Percentiles rank a stretch among this genome's conserved stretches.
phyloP scores from a whole-genome alignment of 768 basidiomycete genomes.

The Imleria badia region DNA sequence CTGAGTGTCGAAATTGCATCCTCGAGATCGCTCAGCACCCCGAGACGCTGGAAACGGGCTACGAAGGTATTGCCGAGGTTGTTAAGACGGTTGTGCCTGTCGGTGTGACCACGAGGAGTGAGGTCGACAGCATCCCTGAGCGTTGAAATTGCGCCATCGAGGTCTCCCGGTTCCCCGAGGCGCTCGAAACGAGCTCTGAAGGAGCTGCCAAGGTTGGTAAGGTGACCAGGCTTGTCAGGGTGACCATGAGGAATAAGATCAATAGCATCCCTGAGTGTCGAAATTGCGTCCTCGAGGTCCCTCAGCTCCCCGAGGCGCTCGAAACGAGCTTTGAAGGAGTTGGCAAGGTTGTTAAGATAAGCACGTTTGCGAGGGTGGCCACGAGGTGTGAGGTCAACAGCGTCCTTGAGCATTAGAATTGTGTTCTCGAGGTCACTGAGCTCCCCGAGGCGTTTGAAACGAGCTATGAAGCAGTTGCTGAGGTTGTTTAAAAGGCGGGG shows the following conservation, averaged over 20 bases:
- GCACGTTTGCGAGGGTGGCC: not conserved
- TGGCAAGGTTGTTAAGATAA: not conserved
- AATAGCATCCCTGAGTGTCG: not conserved
- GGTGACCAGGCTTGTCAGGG: not conserved
- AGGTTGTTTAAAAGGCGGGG: too few relatives aligned
- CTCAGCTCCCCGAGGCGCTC: not conserved
- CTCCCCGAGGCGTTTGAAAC: not conserved
- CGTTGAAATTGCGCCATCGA: too few relatives aligned
- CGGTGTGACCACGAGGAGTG: too few relatives aligned
- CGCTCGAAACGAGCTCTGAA: not conserved
- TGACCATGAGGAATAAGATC: not conserved
- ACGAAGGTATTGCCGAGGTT: too few relatives aligned
- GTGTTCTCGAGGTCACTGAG: not conserved
- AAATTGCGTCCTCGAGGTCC: slow-evolving; percentile 3
- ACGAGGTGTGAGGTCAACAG: not conserved
- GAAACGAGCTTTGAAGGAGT: not conserved
- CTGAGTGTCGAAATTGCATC: too few relatives aligned
- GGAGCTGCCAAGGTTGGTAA: not conserved
- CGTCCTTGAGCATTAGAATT: not conserved
- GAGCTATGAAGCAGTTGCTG: too few relatives aligned
- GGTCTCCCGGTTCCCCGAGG: too few relatives aligned
- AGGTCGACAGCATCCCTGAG: too few relatives aligned
- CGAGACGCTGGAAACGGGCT: not conserved
- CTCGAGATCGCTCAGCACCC: too few relatives aligned
- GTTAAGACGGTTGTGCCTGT: too few relatives aligned